Base-by-base conservation (phyloP, 2,329 filamentous ascomycete species). In the Paracorniculantispora psalliotae region DNA sequence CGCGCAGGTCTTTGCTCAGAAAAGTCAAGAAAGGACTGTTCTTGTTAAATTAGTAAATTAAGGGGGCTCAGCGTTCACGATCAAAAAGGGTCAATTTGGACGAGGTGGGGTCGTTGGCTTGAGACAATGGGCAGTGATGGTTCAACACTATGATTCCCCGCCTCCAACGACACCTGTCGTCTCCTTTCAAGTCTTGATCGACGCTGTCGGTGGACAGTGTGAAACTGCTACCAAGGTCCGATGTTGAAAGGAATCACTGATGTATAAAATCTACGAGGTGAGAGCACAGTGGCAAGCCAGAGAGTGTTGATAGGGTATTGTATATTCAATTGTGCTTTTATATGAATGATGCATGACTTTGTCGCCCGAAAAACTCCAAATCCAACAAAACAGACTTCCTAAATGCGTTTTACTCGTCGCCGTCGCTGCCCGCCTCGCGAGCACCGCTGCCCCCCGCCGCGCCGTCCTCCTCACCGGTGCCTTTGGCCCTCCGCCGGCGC, bases 401-500 rank as follows among this genome's bases (percentile, higher is more conserved):
- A 47, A 28, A 47, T 47, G 21, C 28, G 21, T 47, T 13, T 33
- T 59, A 59, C 65, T 74, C 63, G 64, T 68, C 61, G 33, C 30
- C 53, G 66, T 55, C 70, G 66, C 64, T 71, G 70, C 50, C 71
- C 10, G 39, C 53, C n/a, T 39, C 33, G n/a, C 30, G 54, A 35
- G 64, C 64, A 71, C 72, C 55, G 64, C 66, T 47, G 64, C 61
- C 53, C 61, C 64, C 67, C 21, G 59, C 67, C 43, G 69, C 68
- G 57, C 63, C 63, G 23, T 39, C 58, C 7, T 68, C 65, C 25
- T 64, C 60, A 39, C 65, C 63, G 6, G 48, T 44, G 7, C 65
- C 60, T 61, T 73, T 75, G 48, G 67, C 67, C 64, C 73, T 73
- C 62, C 72, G 64, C 62, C 70, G 75, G 39, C 71, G 67, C 64